Evolutionary conservation across 768 basidiomycete species (phyloP).

Genomic region (Pisolithus tinctorius): DNA sequence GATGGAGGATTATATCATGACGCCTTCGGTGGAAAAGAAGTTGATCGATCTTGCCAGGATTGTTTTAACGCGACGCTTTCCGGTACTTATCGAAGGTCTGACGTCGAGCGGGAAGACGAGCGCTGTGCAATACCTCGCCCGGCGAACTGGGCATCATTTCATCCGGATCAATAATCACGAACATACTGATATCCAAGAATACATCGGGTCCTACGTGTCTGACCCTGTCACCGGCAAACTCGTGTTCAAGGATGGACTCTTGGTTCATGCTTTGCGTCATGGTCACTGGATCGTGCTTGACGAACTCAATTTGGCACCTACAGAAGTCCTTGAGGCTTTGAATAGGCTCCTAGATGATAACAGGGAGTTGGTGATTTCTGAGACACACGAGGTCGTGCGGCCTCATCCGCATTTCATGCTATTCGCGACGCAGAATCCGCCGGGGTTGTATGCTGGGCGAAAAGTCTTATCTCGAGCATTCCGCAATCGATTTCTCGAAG

Average conservation of each 20-base stretch:
- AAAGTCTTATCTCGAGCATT: conserved; percentile 95
- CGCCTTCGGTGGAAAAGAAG: conserved; percentile 91
- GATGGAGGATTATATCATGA: conserved; percentile 85
- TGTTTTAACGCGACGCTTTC: conserved; percentile 81
- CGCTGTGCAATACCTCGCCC: conserved; percentile 91
- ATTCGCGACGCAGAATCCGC: conserved; percentile 97
- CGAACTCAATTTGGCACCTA: conserved; percentile 95
- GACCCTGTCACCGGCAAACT: conserved; percentile 91
- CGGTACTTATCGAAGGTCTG: conserved; percentile 95
- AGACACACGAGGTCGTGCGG: conserved; percentile 89
- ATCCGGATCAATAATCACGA: conserved; percentile 99
- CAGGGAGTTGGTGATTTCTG: conserved; percentile 89
- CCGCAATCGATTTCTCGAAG: conserved; percentile 94
- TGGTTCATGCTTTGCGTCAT: conserved; percentile 83
- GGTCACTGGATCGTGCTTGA: conserved; percentile 99
- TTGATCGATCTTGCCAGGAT: conserved; percentile 93
- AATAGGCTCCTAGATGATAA: conserved; percentile 97
- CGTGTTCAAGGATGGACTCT: conserved; percentile 88
- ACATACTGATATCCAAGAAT: conserved; percentile 99
- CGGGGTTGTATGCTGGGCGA: conserved; percentile 90
- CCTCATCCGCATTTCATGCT: conserved; percentile 97
- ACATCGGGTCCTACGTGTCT: conserved; percentile 93
- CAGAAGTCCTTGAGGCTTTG: conserved; percentile 94
- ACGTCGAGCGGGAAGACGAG: conserved; percentile 98
- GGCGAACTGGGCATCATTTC: conserved; percentile 88